These are phyloP conservation scores for Chytriomyces sp. DNA, from an alignment of 192 early-diverging fungal genomes.

Conservation along the genomic window DNA sequence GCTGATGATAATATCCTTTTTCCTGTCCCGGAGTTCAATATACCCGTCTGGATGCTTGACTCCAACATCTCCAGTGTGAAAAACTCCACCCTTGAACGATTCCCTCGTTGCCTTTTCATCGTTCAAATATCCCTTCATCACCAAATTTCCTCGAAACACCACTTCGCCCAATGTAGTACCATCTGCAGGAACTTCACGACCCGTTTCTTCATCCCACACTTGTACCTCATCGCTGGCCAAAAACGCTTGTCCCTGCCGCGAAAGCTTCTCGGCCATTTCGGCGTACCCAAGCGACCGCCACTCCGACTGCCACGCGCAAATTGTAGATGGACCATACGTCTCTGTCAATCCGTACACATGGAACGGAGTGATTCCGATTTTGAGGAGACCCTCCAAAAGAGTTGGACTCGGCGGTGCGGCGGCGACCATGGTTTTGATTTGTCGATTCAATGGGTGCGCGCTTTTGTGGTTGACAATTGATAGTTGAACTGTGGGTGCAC, in stretches of 20 bases:
- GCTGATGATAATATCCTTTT: constrained; percentile 69
- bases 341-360: constrained; percentile 72
- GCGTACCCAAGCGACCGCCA: constrained; percentile 39
- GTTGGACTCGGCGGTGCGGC: constrained; percentile 61
- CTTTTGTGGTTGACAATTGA: constrained; percentile 55
- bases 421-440: constrained; percentile 46
- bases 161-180: constrained; percentile 63
- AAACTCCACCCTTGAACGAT: constrained; percentile 59
- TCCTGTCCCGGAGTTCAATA: constrained; percentile 62
- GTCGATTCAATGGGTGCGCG: constrained; percentile 41
- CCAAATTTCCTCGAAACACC: constrained; percentile 59
- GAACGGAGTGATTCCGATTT: constrained; percentile 56
- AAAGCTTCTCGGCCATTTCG: constrained; percentile 45
- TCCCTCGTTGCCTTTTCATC: constrained; percentile 62
- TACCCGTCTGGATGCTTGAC: constrained; percentile 66
- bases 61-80: constrained; percentile 67
- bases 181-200: constrained; percentile 54
- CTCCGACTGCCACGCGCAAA: constrained; percentile 45
- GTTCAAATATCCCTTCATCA: constrained; percentile 62
- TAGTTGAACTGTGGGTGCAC: constrained; percentile 66
- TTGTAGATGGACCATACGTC: constrained; percentile 57
- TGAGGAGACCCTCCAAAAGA: constrained; percentile 53
- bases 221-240: constrained; percentile 59
- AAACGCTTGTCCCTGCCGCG: constrained; percentile 60
- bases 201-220: constrained; percentile 51